Evolutionary conservation across 352 stramenopile species (phyloP).

Genomic region (Pythium coloratum): DNA sequence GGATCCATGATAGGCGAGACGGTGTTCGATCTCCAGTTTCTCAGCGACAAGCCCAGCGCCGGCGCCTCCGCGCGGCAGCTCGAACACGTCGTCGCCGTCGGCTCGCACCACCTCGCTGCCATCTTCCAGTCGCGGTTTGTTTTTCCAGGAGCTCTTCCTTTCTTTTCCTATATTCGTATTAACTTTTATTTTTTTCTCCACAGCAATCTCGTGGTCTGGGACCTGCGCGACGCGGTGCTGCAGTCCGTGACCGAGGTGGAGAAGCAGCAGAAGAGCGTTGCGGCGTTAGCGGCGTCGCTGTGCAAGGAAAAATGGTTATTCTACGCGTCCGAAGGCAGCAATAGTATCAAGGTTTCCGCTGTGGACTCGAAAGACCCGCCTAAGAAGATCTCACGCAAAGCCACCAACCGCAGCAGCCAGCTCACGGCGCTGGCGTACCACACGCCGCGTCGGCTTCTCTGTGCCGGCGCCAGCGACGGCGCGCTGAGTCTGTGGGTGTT

Average conservation of each 20-base stretch:
- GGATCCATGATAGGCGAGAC: constrained; percentile 59
- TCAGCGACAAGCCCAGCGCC: constrained; percentile 8
- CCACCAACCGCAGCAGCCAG: constrained; percentile 51
- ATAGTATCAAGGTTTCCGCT: constrained; percentile 57
- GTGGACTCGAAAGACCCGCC: constrained; percentile 48
- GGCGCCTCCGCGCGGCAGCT: constrained; percentile 31
- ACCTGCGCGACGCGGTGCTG: constrained; percentile 60
- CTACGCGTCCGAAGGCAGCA: constrained; percentile 71
- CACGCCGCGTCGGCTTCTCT: constrained; percentile 49
- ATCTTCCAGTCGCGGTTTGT: constrained; percentile 49
- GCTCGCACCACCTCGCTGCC: constrained; percentile 48
- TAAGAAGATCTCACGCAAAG: constrained; percentile 78
- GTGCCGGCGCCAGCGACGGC: constrained; percentile 63
- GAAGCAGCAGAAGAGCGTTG: constrained; percentile 61
- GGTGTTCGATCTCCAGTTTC: constrained; percentile 57
- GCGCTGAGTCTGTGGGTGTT: constrained; percentile 66
- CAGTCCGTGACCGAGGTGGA: constrained; percentile 63
- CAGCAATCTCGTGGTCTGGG: constrained; percentile 60
- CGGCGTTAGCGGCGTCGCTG: constrained; percentile 51
- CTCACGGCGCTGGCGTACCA: constrained; percentile 58
- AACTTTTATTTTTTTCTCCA: neutral
- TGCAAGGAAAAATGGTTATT: constrained; percentile 67
- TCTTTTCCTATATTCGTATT: neutral
- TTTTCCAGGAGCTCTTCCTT: neutral
- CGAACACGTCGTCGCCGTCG: constrained; percentile 52